Evolutionary conservation across 129 eudicot genomes (phyloP).

Genomic region (Mikania micrantha): DNA sequence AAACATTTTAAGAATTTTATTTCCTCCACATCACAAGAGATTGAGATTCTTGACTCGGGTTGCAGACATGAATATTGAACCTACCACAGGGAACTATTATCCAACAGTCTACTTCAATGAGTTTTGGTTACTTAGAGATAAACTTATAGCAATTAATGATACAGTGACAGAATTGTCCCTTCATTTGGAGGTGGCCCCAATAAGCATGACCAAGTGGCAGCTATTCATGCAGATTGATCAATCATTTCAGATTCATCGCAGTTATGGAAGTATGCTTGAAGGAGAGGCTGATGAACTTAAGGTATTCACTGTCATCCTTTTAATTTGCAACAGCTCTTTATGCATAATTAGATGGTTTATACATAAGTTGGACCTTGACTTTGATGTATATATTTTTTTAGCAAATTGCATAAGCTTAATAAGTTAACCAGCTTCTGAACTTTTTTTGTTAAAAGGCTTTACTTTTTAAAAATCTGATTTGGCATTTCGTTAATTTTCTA

Average conservation of each 20-base stretch:
- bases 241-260: conserved; percentile 90
- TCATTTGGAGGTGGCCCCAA: conserved; percentile 86
- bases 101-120: conserved; percentile 85
- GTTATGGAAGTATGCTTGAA: conserved; percentile 96
- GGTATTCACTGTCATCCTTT: conserved; percentile 36
- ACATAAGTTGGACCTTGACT: neutral
- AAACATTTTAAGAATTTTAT: neutral
- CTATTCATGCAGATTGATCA: conserved; percentile 85
- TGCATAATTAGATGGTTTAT: neutral
- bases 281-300: conserved; percentile 98
- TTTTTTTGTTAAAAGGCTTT: neutral
- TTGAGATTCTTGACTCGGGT: conserved; percentile 47
- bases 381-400: neutral
- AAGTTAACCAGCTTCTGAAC: neutral
- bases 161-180: conserved; percentile 72
- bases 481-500: neutral
- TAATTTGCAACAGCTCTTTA: neutral
- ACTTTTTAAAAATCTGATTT: neutral
- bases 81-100: conserved; percentile 72
- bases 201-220: conserved; percentile 99
- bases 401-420: neutral
- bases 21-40: neutral
- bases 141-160: conserved; percentile 67
- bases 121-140: conserved; percentile 95
- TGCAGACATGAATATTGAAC: conserved; percentile 78